A percentile compares a stretch with the other conserved stretches of the same genome.
phyloP scores from a whole-genome alignment of 495 filamentous ascomycete genomes.

The Lasiosphaeriaceae sp. region DNA sequence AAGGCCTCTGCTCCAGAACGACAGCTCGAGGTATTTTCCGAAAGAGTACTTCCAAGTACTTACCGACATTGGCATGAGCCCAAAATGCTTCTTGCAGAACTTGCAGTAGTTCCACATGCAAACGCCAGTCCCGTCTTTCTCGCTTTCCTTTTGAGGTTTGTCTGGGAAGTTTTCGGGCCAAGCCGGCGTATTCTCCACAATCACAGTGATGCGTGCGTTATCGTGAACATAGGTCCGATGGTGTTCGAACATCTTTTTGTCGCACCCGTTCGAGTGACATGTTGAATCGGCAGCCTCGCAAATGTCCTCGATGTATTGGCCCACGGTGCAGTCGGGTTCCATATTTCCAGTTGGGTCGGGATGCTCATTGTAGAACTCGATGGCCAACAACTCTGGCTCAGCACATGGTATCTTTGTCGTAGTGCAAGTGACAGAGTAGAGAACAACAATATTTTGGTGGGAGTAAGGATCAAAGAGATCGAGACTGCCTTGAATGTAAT shows the following conservation, averaged over 20 bases:
- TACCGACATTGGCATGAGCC: constrained; percentile 87
- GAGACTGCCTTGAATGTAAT: constrained; percentile 75
- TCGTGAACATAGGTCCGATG: constrained; percentile 97
- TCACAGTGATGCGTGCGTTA: constrained; percentile 85
- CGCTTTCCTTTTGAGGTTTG: constrained; percentile 27
- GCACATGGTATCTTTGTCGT: constrained; percentile 85
- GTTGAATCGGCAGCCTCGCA: constrained; percentile 68
- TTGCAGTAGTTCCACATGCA: constrained; percentile 98
- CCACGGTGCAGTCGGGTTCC: constrained; percentile 86
- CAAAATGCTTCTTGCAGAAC: constrained; percentile 82
- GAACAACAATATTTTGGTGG: constrained; percentile 92
- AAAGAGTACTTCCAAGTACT: constrained; percentile 99
- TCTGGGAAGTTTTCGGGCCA: constrained; percentile 43
- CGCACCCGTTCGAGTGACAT: constrained; percentile 82
- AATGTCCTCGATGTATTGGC: constrained; percentile 92
- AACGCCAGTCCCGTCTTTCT: constrained; percentile 55
- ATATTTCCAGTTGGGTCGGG: constrained; percentile 55
- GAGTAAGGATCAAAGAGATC: constrained; percentile 90
- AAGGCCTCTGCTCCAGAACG: constrained; percentile 87
- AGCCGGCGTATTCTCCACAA: constrained; percentile 64
- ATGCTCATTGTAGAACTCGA: constrained; percentile 92
- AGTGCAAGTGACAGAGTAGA: constrained; percentile 90
- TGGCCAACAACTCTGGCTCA: constrained; percentile 78
- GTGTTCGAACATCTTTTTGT: constrained; percentile 85
- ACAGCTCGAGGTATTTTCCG: constrained; percentile 93